Evolutionary conservation across 2,329 filamentous ascomycete genomes (phyloP), one percentile per base, ranked within the genome.

Genomic region (Claviceps cyperi): DNA sequence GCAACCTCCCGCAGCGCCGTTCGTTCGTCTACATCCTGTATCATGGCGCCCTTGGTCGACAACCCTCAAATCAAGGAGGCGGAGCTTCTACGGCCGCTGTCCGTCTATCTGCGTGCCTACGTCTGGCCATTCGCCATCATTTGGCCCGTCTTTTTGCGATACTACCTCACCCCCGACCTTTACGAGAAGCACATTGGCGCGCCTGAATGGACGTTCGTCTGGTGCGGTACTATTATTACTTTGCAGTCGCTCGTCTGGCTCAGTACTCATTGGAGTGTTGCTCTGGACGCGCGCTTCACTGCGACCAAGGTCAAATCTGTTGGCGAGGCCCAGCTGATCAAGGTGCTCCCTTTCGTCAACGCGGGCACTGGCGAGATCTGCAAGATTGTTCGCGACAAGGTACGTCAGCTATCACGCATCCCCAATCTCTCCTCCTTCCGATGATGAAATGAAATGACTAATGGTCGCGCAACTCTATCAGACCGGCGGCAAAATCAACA

Each of bases 151-250:
- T 97, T 97, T 69, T 78, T 95, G 56, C 80, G 86, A 65, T 81
- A 90, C 67, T 97, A 95, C 66, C 80, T 94, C 49, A 84, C 81
- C 21, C 75, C 81, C 54, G 83, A 88, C 49, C 81, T 86, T 57
- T 98, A 98, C 68, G 84, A 94, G 57, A 84, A 83, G 63, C 83
- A 97, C 71, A 94, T 98, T 56, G 80, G 85, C 60, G 90, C 84
- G n/a, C 82, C 85, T 59, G 92, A 98, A 74, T 98, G 92, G 91
- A 97, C 94, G 1, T 94, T 95, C 64, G 87, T 98, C 55, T 98
- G 87, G 82, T 79, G 84, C 57, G 91, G 86, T 60, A 77, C 81
- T 57, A 96, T 98, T 63, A 75, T 94, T 65, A 95, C 90, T 11
- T 62, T 84, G 51, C 94, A 98, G 72, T 82, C 86, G 55, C 76